Base-by-base conservation (phyloP, 2,329 filamentous ascomycete species). In the Monilinia vaccinii-corymbosi region DNA sequence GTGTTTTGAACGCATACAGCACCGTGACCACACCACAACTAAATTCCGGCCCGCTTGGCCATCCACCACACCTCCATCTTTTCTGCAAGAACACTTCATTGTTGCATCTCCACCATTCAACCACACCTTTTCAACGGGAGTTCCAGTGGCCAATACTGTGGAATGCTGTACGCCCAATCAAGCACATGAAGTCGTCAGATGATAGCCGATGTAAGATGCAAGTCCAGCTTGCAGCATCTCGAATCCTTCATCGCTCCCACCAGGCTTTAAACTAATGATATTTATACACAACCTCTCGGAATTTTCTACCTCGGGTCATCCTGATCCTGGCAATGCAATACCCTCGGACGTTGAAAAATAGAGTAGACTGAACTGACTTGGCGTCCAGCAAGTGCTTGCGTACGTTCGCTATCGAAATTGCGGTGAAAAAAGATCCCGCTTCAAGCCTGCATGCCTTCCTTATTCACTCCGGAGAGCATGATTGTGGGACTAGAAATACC, bases 31-130 rank as follows among this genome's bases (percentile, higher is more conserved):
- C 50, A 28, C 28, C 23, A 31, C n/a, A 23, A 40, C 38, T 16
- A 28, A n/a, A 21, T 16, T 9, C 16, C 13, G 10, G 10, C 18
- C 18, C 6, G 4, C 50, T 14, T n/a, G 49, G 7, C 49, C 5
- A n/a, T 11, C 48, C 48, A 51, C 34, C 50, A n/a, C 51, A 53
- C 38, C 38, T 32, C 51, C 51, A 55, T 55, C 38, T 55, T 55
- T 55, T 55, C 51, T 55, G 51, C 51, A 55, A 44, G 51, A 55
- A 55, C 51, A 55, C 51, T 55, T 55, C 51, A 55, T 55, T 4
- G 4, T 23, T 55, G 51, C 51, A 55, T 55, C n/a, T 18, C 13
- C 9, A 32, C 38, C 25, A 44, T 14, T 42, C 25, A 44, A 11
- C 18, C 11, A 53, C 21, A 8, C n/a, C 21, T 11, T 4, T 23